Conservation (phyloP, 805 yeast genomes). For the Kluyveromyces aestuarii region DNA sequence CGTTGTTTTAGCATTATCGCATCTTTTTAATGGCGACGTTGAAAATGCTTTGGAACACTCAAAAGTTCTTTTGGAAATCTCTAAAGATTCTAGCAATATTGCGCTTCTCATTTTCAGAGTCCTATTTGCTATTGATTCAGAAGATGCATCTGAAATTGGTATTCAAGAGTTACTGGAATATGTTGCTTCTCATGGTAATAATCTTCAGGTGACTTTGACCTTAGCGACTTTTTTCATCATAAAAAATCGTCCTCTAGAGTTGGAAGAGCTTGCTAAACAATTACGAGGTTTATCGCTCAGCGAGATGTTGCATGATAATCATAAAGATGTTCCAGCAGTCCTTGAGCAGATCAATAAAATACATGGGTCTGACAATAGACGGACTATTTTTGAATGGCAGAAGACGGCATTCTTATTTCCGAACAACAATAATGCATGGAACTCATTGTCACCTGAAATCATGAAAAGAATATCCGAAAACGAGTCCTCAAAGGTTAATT, state of each 20-base stretch:
- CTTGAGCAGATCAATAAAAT: slow-evolving; percentile 42
- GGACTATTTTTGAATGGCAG: slow-evolving; percentile 41
- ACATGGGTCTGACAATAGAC: slow-evolving; percentile 20
- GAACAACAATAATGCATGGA: slow-evolving; percentile 60
- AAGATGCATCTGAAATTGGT: slow-evolving; percentile 77
- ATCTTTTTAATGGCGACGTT: slow-evolving; percentile 54
- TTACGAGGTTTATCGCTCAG: slow-evolving; percentile 40
- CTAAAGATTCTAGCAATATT: slow-evolving; percentile 55
- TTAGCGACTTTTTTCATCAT: slow-evolving; percentile 73
- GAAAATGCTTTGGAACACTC: slow-evolving; percentile 62
- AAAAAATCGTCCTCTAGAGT: slow-evolving; percentile 48
- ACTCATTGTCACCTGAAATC: slow-evolving; percentile 42
- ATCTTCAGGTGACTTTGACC: slow-evolving; percentile 57
- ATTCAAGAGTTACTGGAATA: slow-evolving; percentile 67
- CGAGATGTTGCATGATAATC: slow-evolving; percentile 41
- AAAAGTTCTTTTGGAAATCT: slow-evolving; percentile 46
- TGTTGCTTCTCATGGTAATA: slow-evolving; percentile 55
- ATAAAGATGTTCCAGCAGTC: slow-evolving; percentile 49
- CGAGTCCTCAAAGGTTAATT: slow-evolving; percentile 40
- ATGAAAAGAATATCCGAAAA: slow-evolving; percentile 51
- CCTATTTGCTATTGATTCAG: slow-evolving; percentile 62
- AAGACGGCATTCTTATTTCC: slow-evolving; percentile 71
- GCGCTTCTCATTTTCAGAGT: slow-evolving; percentile 71
- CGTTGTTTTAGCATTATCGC: slow-evolving; percentile 62
- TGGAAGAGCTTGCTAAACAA: slow-evolving; percentile 57